Conservation (phyloP, 768 basidiomycete species). For the Russula dissimulans region DNA sequence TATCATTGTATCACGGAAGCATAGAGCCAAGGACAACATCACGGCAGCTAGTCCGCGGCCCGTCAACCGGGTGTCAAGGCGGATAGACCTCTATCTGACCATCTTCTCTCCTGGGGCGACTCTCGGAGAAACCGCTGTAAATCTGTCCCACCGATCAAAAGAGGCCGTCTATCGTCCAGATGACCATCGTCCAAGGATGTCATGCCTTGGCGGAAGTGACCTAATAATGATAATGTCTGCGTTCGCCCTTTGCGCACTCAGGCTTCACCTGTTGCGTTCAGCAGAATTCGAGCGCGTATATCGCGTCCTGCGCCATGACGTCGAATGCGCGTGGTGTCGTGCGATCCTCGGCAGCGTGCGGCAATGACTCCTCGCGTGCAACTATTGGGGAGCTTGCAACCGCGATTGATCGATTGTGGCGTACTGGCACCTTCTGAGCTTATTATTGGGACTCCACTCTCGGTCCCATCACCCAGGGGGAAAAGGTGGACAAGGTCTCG, state of each 20-base stretch:
- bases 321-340: not conserved
- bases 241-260: not conserved
- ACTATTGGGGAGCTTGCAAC: not conserved
- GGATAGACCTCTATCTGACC: constrained; percentile 7
- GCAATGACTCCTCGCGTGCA: not conserved
- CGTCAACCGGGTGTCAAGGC: constrained; percentile 1
- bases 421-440: not conserved
- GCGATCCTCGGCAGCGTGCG: not conserved
- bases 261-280: not conserved
- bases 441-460: not conserved
- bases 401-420: constrained; percentile 15
- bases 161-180: not conserved
- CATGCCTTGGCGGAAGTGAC: not conserved
- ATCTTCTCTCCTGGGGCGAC: constrained; percentile 1
- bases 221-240: too few relatives aligned
- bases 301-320: not conserved
- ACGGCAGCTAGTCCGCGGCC: constrained; percentile 2
- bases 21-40: not conserved
- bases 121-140: constrained; percentile 3
- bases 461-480: not conserved
- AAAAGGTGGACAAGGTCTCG: not conserved
- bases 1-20: not conserved
- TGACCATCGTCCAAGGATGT: not conserved
- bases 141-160: constrained; percentile 11
- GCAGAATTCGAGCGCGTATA: not conserved